phyloP scores from a whole-genome alignment of 2,329 filamentous ascomycete genomes.

The Aspergillus calidoustus region DNA sequence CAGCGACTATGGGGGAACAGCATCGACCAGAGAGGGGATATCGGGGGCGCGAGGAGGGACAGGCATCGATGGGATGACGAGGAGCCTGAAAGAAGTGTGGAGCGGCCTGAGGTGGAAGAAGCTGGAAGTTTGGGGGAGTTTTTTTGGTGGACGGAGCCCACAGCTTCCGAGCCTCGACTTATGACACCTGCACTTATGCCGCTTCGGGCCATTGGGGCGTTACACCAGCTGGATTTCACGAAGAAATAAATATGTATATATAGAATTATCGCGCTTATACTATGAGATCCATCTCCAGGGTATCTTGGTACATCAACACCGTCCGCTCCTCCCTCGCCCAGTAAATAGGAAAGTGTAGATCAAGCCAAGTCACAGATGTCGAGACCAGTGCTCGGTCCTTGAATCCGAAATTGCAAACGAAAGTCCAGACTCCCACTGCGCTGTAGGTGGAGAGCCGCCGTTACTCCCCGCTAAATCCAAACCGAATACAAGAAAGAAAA shows the following conservation, averaged over 20 bases:
- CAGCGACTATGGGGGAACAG: conserved; percentile 28
- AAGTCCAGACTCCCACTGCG: conserved; percentile 3
- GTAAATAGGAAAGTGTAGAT: background rate
- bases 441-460: conserved; percentile 12
- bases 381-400: background rate
- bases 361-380: background rate
- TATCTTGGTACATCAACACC: conserved; percentile 12
- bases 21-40: conserved; percentile 32
- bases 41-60: conserved; percentile 6
- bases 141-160: conserved; percentile 11
- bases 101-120: conserved; percentile 16
- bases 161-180: conserved; percentile 8
- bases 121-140: conserved; percentile 9
- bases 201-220: background rate
- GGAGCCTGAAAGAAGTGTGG: background rate
- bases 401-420: background rate
- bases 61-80: conserved; percentile 19
- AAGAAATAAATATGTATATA: background rate
- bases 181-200: background rate
- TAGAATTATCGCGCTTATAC: background rate
- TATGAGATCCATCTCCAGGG: conserved; percentile 10
- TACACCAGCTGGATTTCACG: background rate
- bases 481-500: conserved; percentile 5
- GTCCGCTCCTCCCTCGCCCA: background rate
- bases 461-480: conserved; percentile 24